These are phyloP conservation scores for Penicillium sp. DNA, from an alignment of 2,329 filamentous ascomycete species.

Conservation along the genomic window DNA sequence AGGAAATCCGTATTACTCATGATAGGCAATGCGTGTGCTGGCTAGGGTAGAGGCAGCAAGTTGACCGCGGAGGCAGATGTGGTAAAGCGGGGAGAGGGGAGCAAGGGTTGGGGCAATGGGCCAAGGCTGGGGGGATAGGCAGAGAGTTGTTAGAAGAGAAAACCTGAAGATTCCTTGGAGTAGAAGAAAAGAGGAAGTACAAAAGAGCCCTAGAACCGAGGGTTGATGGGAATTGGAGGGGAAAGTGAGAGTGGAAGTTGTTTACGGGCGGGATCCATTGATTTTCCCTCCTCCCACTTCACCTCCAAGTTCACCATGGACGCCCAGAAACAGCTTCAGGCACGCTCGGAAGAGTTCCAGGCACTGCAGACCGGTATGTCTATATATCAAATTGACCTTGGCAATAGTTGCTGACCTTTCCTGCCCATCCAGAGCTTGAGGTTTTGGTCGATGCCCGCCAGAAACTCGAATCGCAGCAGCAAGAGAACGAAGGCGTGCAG, in stretches of 20 bases:
- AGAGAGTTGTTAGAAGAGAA: conserved; percentile 5
- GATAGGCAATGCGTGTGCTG: conserved; percentile 30
- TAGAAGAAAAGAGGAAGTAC: background rate
- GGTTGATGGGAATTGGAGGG: conserved; percentile 14
- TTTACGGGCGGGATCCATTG: conserved; percentile 23
- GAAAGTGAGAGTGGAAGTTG: conserved; percentile 23
- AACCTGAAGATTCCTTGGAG: background rate
- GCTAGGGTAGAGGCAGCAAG: conserved; percentile 13
- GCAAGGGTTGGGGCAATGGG: conserved; percentile 9
- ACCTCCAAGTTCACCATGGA: conserved; percentile 41
- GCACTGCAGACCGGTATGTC: conserved; percentile 74
- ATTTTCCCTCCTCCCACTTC: conserved; percentile 30
- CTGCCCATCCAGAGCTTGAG: conserved; percentile 66
- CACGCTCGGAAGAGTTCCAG: conserved; percentile 82
- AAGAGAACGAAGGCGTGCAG: conserved; percentile 87
- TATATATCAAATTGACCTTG: background rate
- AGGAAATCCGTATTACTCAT: conserved; percentile 98
- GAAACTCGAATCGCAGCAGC: conserved; percentile 85
- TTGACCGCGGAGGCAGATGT: conserved; percentile 18
- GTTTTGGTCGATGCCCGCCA: conserved; percentile 73
- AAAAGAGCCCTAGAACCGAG: background rate
- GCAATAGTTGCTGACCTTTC: conserved; percentile 10
- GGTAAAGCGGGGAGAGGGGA: conserved; percentile 19
- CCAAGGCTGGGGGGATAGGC: conserved; percentile 10
- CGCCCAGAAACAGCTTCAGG: conserved; percentile 73